Evolutionary conservation across 2,329 filamentous ascomycete genomes (phyloP), one percentile per base, ranked within the genome.

Genomic region (Chaetoscypha palmicola): DNA sequence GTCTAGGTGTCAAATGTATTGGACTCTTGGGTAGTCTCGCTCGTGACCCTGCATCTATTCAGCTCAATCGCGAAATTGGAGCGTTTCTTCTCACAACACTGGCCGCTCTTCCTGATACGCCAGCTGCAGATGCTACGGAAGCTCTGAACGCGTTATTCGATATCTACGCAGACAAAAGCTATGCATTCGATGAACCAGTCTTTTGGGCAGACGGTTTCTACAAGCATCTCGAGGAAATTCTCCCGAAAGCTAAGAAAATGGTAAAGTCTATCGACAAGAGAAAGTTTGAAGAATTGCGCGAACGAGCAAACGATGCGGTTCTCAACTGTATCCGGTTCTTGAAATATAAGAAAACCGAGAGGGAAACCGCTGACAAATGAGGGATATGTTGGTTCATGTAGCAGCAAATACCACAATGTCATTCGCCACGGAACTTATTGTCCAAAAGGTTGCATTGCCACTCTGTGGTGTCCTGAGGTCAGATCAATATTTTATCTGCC

Each of bases 131-230:
- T 35, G 68, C 69, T 4, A 70, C 84, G 23, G 80, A 84, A 63
- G 76, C 77, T 12, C 64, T 84, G 33, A 77, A 83, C 62, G 77
- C 82, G 60, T 50, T 85, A 14, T 81, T 82, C 52, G 81, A 84
- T 53, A 70, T 85, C 5, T 85, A 84, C 62, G 74, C 71, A 20
- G 76, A 84, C 57, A 77, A 79, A 59, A 68, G 67, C 10, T 69
- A 67, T 42, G 65, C 69, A 9, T 80, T 73, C 57, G 81, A 84
- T 58, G 67, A 65, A 45, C 69, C 73, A 20, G 79, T 84, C 2
- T 85, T 83, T 62, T 82, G 79, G 74, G 70, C 71, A 53, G 70
- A 78, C 49, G 69, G 68, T 50, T 78, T 84, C 56, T 60, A 80
- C 43, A 68, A 71, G 52, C 76, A 78, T 48, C 64, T 85, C 1